Conservation (phyloP, 305 asterid genomes). For the Rubia balearica region DNA sequence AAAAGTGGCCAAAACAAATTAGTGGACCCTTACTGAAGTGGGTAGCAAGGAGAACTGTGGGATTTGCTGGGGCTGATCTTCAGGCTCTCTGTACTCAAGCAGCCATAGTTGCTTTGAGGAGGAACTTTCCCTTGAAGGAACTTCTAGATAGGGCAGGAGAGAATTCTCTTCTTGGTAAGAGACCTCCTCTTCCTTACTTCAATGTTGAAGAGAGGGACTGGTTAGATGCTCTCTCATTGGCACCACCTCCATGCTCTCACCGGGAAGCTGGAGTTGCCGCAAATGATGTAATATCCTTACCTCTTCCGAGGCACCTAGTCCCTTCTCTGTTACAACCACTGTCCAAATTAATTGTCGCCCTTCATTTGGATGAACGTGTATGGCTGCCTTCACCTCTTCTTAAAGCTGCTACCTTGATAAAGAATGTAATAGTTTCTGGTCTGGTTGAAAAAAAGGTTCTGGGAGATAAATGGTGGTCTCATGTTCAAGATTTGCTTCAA, state of each 20-base stretch:
- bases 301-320: conserved; percentile 63
- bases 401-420: conserved; percentile 59
- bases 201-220: conserved; percentile 89
- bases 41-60: conserved; percentile 79
- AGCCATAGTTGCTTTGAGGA: conserved; percentile 74
- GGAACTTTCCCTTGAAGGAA: conserved; percentile 80
- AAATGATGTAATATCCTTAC: conserved; percentile 66
- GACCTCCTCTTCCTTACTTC: conserved; percentile 57
- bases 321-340: conserved; percentile 75
- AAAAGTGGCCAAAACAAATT: conserved; percentile 88
- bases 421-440: conserved; percentile 49
- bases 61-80: conserved; percentile 98
- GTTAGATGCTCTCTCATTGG: conserved; percentile 81
- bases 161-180: conserved; percentile 30
- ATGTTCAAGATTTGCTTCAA: conserved; percentile 57
- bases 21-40: conserved; percentile 73
- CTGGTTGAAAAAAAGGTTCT: conserved; percentile 39
- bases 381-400: conserved; percentile 69
- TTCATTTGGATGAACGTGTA: conserved; percentile 65
- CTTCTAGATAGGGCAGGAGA: conserved; percentile 59
- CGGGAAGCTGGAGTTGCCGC: conserved; percentile 86
- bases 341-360: conserved; percentile 50
- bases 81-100: conserved; percentile 99
- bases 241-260: conserved; percentile 90
- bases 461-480: conserved; percentile 68